These are phyloP conservation scores for Colletotrichum sansevieriae DNA, from an alignment of 2,329 filamentous ascomycete species.

Conservation along the genomic window DNA sequence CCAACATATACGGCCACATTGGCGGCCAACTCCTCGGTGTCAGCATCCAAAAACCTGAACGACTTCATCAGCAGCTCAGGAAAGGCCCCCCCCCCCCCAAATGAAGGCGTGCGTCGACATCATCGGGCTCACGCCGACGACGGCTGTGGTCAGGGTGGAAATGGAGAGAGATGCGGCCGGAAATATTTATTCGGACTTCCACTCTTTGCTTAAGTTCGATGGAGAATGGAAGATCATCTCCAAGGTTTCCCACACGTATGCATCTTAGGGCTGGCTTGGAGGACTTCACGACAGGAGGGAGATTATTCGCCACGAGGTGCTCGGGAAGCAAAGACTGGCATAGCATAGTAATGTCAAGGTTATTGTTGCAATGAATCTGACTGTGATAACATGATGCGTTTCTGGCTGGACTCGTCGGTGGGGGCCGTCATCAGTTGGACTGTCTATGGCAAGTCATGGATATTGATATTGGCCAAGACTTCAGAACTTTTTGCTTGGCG, in stretches of 20 bases:
- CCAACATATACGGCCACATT: neutral
- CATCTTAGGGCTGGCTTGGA: neutral
- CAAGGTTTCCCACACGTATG: slow-evolving; percentile 43
- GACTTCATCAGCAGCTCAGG: neutral
- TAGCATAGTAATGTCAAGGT: too few relatives aligned
- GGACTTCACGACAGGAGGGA: too few relatives aligned
- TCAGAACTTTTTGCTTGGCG: too few relatives aligned
- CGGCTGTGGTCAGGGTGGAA: slow-evolving; percentile 40
- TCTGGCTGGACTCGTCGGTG: too few relatives aligned
- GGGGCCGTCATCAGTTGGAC: too few relatives aligned
- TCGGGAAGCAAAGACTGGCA: too few relatives aligned
- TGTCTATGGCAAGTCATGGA: too few relatives aligned
- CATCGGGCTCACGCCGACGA: slow-evolving; percentile 42
- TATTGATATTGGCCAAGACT: too few relatives aligned
- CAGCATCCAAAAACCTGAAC: neutral
- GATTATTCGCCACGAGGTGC: too few relatives aligned
- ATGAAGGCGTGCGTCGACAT: slow-evolving; percentile 37
- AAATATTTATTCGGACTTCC: slow-evolving; percentile 37
- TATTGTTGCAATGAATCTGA: too few relatives aligned
- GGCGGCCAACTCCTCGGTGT: neutral
- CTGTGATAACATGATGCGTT: too few relatives aligned
- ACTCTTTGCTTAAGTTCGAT: slow-evolving; percentile 41
- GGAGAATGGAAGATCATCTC: slow-evolving; percentile 38
- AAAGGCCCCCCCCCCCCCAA: neutral
- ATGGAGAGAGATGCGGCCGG: slow-evolving; percentile 38